phyloP scores from a whole-genome alignment of 768 basidiomycete species.

The Boletus edulis region DNA sequence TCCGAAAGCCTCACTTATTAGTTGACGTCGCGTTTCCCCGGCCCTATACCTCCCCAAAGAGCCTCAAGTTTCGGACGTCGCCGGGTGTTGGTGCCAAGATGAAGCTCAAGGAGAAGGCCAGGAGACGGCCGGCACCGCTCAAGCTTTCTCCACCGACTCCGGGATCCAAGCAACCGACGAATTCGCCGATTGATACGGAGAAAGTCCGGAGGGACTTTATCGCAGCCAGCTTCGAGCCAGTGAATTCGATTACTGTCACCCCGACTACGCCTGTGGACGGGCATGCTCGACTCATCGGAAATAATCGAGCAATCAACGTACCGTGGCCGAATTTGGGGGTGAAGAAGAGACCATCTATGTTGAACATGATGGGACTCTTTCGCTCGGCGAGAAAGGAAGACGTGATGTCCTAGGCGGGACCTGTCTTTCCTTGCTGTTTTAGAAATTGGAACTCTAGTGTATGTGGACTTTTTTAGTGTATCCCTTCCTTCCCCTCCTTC shows the following conservation, averaged over 20 bases:
- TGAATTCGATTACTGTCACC: not conserved
- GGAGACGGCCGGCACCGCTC: constrained; percentile 44
- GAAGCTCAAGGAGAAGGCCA: constrained; percentile 28
- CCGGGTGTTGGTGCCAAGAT: constrained; percentile 1
- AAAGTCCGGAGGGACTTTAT: constrained; percentile 41
- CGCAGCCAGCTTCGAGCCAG: constrained; percentile 43
- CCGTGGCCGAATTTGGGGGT: constrained; percentile 9
- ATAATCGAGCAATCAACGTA: constrained; percentile 5
- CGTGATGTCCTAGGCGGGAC: not conserved
- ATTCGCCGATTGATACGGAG: constrained; percentile 36
- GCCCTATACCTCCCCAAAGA: constrained; percentile 7
- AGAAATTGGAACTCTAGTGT: too few relatives aligned
- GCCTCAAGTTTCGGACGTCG: constrained; percentile 12
- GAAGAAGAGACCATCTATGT: constrained; percentile 23
- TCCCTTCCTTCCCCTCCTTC: not conserved
- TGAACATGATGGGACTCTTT: constrained; percentile 32
- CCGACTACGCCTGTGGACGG: not conserved
- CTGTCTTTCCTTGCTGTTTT: not conserved
- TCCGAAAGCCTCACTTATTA: constrained; percentile 36
- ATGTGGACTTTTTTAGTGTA: not conserved
- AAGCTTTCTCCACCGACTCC: constrained; percentile 35
- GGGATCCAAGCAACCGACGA: constrained; percentile 30
- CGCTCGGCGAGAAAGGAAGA: constrained; percentile 26
- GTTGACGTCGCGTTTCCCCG: constrained; percentile 31
- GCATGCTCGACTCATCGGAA: not conserved